Base-by-base conservation (phyloP, 306 rosid genomes). In the Corylus americana region DNA sequence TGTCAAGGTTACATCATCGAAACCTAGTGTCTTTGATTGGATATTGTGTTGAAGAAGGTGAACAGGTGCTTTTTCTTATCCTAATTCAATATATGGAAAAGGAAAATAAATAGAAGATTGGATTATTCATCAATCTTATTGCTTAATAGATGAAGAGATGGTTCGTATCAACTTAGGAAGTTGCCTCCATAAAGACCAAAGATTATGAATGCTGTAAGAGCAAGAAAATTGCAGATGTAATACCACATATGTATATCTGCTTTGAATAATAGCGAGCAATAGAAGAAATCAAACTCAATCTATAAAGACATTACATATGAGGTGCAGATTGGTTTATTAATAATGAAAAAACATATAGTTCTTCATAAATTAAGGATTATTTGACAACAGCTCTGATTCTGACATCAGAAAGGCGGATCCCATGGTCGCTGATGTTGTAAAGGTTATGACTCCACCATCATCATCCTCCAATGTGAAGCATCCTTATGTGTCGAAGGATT, bases 41-140 rank as follows among this genome's bases (percentile, higher is more conserved):
- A 75, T 95, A 86, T 74, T 95, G 99, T 67, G 97, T 91, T 67
- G 97, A 91, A 63, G 92, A 91, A 84, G 87, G 92, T 49, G 97
- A 93, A 87, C 96, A 93, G 92, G 97, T 91, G 77, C 72, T 27
- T 77, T 14, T 74, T 31, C n/a, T 55, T 13, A 63, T 29, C 69
- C 25, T 31, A 13, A 13, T 2, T 62, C 37, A 29, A 62, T 13
- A 63, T 29, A 62, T 7, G 29, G 18, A 1, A 16, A 55, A 1
- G 4, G 20, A 54, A 17, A 62, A 31, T 63, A 1, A 2, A 63
- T 37, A 5, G 4, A 31, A 63, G 31, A 58, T 58, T 61, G 11
- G 44, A 55, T 47, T 75, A 70, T 74, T 64, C n/a, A 11, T 11
- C 37, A 78, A 37, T 54, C 39, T 53, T 59, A 47, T 70, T 18